A percentile compares a stretch with the other conserved stretches of the same genome.
These are phyloP conservation scores for Centrapalus pauciflorus DNA, from an alignment of 129 eudicot species.

Conservation along the genomic window DNA sequence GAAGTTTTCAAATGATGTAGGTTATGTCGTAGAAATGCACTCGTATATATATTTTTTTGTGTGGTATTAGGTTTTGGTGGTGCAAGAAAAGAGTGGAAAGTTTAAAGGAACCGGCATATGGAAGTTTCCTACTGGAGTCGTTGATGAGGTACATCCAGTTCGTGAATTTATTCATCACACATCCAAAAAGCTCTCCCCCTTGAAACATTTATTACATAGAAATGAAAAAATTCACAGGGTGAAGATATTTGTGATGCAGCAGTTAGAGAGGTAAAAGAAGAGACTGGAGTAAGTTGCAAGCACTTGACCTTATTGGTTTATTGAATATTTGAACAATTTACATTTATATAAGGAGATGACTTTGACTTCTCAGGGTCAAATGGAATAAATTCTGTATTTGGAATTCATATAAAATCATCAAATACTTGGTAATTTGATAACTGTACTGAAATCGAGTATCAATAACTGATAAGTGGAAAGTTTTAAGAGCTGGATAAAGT, in stretches of 20 bases:
- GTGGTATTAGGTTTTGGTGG: slow-evolving; percentile 62
- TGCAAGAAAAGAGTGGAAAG: slow-evolving; percentile 73
- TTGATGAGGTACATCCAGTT: slow-evolving; percentile 59
- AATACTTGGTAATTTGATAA: no score
- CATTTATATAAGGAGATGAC: neutral
- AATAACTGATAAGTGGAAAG: neutral
- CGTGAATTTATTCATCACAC: neutral
- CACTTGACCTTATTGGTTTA: neutral
- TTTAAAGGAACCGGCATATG: slow-evolving; percentile 69
- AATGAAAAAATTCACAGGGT: slow-evolving; percentile 36
- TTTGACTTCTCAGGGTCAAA: neutral
- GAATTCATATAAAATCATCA: neutral
- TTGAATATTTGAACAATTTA: neutral
- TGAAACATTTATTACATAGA: neutral
- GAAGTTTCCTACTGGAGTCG: slow-evolving; percentile 93
- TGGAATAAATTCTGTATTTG: neutral
- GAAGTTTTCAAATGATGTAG: neutral
- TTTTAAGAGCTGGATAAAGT: neutral
- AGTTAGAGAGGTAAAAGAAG: slow-evolving; percentile 88
- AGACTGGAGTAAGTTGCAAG: slow-evolving; percentile 69
- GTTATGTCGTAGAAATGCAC: neutral
- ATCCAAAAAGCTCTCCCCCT: neutral
- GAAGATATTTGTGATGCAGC: slow-evolving; percentile 90
- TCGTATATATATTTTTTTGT: neutral
- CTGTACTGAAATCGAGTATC: no score